Base-by-base conservation (phyloP, 495 filamentous ascomycete genomes). In the Monascus purpureus region DNA sequence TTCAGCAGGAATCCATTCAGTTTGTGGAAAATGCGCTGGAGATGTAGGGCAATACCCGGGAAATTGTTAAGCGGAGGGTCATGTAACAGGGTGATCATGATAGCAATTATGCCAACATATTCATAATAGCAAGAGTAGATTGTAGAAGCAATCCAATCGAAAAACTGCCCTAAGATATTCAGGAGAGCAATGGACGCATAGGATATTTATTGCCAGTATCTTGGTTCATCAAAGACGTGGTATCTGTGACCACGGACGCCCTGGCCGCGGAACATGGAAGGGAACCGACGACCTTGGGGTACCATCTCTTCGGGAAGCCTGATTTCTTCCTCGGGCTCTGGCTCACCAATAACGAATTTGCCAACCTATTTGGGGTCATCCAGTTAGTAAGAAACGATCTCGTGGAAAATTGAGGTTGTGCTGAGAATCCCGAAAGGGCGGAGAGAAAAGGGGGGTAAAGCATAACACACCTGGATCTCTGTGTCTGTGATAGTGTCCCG, bases 401-500 rank as follows among this genome's bases (percentile, higher is more conserved):
- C 11, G 29, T 20, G 8, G 17, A 19, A 31, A 15, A 30, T 8
- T 6, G 4, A 11, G 18, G 28, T 8, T 4, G 14, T 6, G 4
- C 4, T 6, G 11, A 9, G 11, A 27, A 13, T 27, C 25, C 4
- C 25, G 13, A 4, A 4, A n/a, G 4, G 3, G 25, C 25, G 5
- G 13, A 28, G 20, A n/a, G n/a, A n/a, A n/a, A n/a, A n/a, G 20
- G 16, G 13, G 28, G 22, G 14, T 28, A 18, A 12, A 8, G 22
- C 20, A 12, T 27, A 34, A 42, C 65, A 41, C 63, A 79, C 75
- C 71, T 99, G 90, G 38, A 99, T 68, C 59, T 99, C 90, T 3
- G 90, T 99, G 53, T 99, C 90, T 15, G 90, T 99, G 45, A 99
- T 94, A 0, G 82, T 92, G 38, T 76, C 73, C 43, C 90, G 61